These are phyloP conservation scores for Colletotrichum chrysophilum DNA, from an alignment of 2,329 filamentous ascomycete species.

Conservation along the genomic window DNA sequence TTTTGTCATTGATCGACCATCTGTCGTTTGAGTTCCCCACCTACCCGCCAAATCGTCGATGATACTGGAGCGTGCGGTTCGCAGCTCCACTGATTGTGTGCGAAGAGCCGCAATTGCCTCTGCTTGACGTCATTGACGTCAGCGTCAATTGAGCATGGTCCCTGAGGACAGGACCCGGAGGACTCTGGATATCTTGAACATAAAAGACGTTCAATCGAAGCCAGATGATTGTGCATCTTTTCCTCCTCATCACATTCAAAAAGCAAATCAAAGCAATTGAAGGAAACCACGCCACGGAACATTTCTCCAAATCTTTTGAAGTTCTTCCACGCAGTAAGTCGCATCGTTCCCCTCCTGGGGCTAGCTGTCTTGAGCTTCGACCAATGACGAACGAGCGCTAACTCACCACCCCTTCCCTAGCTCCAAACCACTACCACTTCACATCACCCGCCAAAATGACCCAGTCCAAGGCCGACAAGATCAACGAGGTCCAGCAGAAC, in stretches of 20 bases:
- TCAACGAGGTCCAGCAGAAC: slow-evolving; percentile 72
- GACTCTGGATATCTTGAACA: background rate
- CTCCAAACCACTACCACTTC: background rate
- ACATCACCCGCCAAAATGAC: slow-evolving; percentile 35
- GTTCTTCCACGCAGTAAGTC: background rate
- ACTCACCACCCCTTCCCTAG: background rate
- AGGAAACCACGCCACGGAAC: background rate
- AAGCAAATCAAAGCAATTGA: background rate
- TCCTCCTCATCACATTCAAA: background rate
- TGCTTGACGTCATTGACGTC: slow-evolving; percentile 25
- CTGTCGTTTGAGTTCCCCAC: slow-evolving; percentile 13
- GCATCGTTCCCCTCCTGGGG: background rate
- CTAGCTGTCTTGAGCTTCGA: background rate
- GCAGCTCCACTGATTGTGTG: slow-evolving; percentile 13
- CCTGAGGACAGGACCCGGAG: background rate
- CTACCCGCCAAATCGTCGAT: slow-evolving; percentile 9
- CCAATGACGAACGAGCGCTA: background rate
- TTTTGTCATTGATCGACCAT: slow-evolving; percentile 15
- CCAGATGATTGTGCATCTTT: background rate
- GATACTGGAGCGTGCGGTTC: background rate
- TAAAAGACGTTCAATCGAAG: background rate
- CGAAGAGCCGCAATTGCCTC: slow-evolving; percentile 17
- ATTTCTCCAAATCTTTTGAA: background rate
- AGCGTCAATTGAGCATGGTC: background rate
- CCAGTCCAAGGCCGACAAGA: slow-evolving; percentile 65